phyloP scores from a whole-genome alignment of 208 protist genomes.

The Entamoeba invadens region DNA sequence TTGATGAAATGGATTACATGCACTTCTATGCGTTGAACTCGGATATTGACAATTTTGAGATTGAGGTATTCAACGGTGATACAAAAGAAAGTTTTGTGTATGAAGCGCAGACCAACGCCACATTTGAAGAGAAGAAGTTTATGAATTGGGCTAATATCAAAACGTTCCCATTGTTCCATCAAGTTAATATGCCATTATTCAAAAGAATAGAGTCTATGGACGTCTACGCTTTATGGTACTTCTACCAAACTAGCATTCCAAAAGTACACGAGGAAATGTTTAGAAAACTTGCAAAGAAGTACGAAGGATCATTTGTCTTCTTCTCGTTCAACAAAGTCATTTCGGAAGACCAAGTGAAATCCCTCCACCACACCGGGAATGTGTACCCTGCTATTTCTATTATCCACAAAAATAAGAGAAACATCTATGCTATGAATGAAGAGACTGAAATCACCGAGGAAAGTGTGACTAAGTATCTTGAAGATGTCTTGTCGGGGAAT shows the following conservation, averaged over 20 bases:
- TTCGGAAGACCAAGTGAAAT: neutral
- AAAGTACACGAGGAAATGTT: neutral
- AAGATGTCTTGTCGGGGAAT: neutral
- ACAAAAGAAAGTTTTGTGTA: neutral
- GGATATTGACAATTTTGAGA: neutral
- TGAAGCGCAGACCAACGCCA: neutral
- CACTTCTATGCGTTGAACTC: neutral
- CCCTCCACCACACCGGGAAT: neutral
- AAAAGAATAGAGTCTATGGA: neutral
- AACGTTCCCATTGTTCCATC: neutral
- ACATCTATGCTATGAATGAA: neutral
- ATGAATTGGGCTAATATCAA: neutral
- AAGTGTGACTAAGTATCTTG: neutral
- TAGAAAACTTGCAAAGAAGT: neutral
- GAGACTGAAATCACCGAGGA: neutral
- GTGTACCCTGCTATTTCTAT: neutral
- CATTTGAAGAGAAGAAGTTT: neutral
- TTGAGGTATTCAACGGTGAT: neutral
- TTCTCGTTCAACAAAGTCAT: neutral
- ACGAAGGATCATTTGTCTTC: neutral
- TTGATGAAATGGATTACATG: neutral
- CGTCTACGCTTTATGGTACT: neutral
- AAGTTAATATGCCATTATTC: neutral
- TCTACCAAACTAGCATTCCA: neutral
- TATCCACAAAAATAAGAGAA: neutral